These are phyloP conservation scores for Peterozyma toletana DNA, from an alignment of 805 yeast genomes.

Conservation along the genomic window DNA sequence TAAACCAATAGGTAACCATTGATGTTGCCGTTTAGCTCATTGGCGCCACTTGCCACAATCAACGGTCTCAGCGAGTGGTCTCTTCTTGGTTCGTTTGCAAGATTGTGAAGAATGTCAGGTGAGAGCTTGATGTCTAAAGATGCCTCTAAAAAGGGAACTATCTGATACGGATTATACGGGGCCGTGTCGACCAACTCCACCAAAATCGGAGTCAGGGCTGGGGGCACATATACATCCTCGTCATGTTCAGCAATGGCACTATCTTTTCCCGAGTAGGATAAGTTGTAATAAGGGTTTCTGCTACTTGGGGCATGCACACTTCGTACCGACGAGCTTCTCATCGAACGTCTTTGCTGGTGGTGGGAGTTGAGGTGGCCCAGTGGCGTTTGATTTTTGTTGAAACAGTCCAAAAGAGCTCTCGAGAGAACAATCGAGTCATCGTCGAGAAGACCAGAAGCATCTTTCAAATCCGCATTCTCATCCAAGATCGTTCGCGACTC, in stretches of 20 bases:
- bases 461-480: constrained; percentile 34
- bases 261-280: constrained; percentile 11
- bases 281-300: constrained; percentile 13
- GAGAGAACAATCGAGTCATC: constrained; percentile 9
- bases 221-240: constrained; percentile 29
- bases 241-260: constrained; percentile 4
- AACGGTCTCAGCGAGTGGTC: constrained; percentile 62
- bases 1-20: constrained; percentile 69
- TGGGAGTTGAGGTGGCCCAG: background rate
- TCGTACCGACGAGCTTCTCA: constrained; percentile 2
- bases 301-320: constrained; percentile 8
- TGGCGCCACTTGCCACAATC: constrained; percentile 71
- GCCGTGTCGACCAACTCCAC: constrained; percentile 74
- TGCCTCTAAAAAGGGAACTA: constrained; percentile 72
- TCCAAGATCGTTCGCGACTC: constrained; percentile 38
- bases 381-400: constrained; percentile 4
- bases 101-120: constrained; percentile 47
- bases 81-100: constrained; percentile 55
- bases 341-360: too few species aligned
- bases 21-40: constrained; percentile 68
- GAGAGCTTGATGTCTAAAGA: constrained; percentile 59
- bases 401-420: constrained; percentile 1
- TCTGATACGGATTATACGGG: constrained; percentile 54
- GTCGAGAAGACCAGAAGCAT: constrained; percentile 24
- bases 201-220: constrained; percentile 50